A percentile compares a stretch with the other conserved stretches of the same genome.
Evolutionary conservation across 345 rosid species (phyloP).

Genomic region (Dipteronia sinensis): DNA sequence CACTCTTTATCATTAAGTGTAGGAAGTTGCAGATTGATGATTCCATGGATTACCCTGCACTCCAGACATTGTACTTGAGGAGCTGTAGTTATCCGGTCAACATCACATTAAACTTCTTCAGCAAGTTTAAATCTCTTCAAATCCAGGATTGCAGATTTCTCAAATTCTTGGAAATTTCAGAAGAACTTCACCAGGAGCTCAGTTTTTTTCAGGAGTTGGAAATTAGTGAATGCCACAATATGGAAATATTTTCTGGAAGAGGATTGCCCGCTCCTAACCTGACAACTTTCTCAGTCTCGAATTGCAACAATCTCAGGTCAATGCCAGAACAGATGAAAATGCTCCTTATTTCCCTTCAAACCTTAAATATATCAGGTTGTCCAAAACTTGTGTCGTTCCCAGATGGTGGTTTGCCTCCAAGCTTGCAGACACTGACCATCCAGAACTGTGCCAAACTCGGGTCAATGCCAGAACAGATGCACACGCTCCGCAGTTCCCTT

Average conservation of each 20-base stretch:
- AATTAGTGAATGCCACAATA: conserved; percentile 29
- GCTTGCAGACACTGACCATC: too few species aligned
- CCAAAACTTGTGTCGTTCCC: too few species aligned
- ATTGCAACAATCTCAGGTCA: conserved; percentile 30
- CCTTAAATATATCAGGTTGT: too few species aligned
- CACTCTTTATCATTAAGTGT: conserved; percentile 29
- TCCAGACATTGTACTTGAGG: conserved; percentile 12
- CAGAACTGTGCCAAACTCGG: too few species aligned
- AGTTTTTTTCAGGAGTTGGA: conserved; percentile 18
- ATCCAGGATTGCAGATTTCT: conserved; percentile 28
- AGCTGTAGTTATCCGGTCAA: conserved; percentile 29
- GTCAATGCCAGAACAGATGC: too few species aligned
- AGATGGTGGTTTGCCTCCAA: too few species aligned
- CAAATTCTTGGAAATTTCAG: conserved; percentile 15
- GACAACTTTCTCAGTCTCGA: conserved; percentile 20
- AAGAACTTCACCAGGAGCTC: conserved; percentile 13
- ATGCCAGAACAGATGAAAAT: too few species aligned
- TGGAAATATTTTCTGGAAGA: conserved; percentile 20
- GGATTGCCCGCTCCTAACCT: background rate
- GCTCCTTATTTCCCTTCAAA: too few species aligned
- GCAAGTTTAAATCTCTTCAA: conserved; percentile 26
- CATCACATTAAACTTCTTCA: conserved; percentile 27
- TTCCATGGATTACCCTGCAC: too few species aligned
- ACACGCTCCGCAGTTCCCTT: too few species aligned
- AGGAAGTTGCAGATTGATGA: conserved; percentile 4